phyloP scores from a whole-genome alignment of 2,329 filamentous ascomycete species.

The Monosporascus sp. region DNA sequence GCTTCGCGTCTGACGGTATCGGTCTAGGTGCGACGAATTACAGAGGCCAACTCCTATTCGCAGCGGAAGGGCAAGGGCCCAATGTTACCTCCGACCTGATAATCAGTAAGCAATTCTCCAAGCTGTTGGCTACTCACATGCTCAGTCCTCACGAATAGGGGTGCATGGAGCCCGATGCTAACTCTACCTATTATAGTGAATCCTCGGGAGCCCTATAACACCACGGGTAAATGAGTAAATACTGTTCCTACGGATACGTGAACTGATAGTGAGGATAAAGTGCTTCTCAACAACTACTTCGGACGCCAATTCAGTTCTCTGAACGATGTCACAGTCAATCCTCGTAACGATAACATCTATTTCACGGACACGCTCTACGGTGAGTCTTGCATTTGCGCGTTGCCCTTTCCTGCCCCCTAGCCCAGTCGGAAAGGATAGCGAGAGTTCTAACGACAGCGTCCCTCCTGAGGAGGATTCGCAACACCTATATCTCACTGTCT shows the following conservation, averaged over 20 bases:
- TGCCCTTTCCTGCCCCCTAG: not conserved
- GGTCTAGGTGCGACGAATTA: slow-evolving; percentile 44
- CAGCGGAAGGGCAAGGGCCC: slow-evolving; percentile 45
- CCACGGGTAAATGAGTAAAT: slow-evolving; percentile 32
- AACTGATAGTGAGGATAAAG: slow-evolving; percentile 18
- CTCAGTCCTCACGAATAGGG: too few relatives aligned
- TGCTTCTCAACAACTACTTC: slow-evolving; percentile 54
- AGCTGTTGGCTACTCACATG: not conserved
- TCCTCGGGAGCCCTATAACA: slow-evolving; percentile 43
- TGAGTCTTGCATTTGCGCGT: not conserved
- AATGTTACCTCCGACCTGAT: slow-evolving; percentile 34
- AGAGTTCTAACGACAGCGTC: too few relatives aligned
- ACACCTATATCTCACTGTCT: too few relatives aligned
- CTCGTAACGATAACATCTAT: slow-evolving; percentile 53
- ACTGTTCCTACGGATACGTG: not conserved
- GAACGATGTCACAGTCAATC: slow-evolving; percentile 52
- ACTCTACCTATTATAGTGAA: slow-evolving; percentile 25
- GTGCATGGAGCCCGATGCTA: not conserved
- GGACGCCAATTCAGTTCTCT: slow-evolving; percentile 56
- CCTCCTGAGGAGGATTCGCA: too few relatives aligned
- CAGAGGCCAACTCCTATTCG: slow-evolving; percentile 42
- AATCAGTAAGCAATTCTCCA: slow-evolving; percentile 15
- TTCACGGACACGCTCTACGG: slow-evolving; percentile 61
- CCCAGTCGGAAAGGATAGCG: not conserved
- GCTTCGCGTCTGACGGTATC: not conserved